Evolutionary conservation across 352 stramenopile species (phyloP).

Genomic region (Globisporangium uncinulatum): DNA sequence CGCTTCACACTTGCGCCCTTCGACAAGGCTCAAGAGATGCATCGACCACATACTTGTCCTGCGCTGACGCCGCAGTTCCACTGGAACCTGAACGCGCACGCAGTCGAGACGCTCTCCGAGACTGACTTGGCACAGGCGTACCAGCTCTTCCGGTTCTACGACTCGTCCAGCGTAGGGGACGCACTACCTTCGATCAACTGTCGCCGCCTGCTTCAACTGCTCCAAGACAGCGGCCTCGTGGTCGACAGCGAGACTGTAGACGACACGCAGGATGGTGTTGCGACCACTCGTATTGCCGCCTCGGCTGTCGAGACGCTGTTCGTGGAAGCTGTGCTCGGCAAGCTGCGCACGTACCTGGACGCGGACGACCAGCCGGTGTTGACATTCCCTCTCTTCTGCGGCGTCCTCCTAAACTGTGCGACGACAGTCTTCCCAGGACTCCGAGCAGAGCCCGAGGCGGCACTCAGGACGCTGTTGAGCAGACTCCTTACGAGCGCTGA

Average conservation of each 20-base stretch:
- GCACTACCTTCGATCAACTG: conserved; percentile 42
- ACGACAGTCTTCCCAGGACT: conserved; percentile 23
- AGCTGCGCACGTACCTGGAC: conserved; percentile 54
- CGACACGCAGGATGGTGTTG: background rate
- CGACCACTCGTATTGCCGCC: background rate
- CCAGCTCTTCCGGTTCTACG: conserved; percentile 51
- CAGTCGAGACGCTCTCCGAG: conserved; percentile 19
- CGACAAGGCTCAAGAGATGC: background rate
- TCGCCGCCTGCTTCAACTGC: conserved; percentile 30
- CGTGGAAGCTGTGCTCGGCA: conserved; percentile 46
- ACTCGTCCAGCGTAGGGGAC: conserved; percentile 43
- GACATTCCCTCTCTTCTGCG: conserved; percentile 51
- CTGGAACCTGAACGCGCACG: conserved; percentile 47
- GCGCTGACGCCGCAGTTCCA: conserved; percentile 35
- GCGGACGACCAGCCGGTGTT: conserved; percentile 37
- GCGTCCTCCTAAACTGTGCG: conserved; percentile 44
- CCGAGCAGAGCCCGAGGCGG: conserved; percentile 7
- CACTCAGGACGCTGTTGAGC: conserved; percentile 4
- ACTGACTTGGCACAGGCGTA: conserved; percentile 37
- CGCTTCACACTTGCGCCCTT: background rate
- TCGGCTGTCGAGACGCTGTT: conserved; percentile 39
- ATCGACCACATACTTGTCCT: conserved; percentile 14
- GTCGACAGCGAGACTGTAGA: conserved; percentile 1
- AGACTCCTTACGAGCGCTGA: background rate
- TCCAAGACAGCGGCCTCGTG: conserved; percentile 32